A percentile compares a stretch with the other conserved stretches of the same genome.
Evolutionary conservation across 176 grass and related monocot genomes (phyloP).

Genomic region (Eleusine coracana): DNA sequence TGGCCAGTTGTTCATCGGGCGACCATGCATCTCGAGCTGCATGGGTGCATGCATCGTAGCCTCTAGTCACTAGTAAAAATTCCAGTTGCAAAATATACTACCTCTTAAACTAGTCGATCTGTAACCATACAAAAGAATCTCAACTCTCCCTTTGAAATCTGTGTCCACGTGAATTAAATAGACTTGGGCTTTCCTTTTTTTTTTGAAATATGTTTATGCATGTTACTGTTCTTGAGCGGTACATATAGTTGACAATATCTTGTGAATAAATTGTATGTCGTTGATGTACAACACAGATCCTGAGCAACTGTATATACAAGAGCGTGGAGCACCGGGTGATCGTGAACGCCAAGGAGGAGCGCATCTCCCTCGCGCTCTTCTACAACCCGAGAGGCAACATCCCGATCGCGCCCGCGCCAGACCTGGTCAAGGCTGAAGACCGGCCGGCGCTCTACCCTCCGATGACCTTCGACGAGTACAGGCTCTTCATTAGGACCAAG

Average conservation of each 20-base stretch:
- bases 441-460: slow-evolving; percentile 64
- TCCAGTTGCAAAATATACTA: not conserved
- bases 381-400: slow-evolving; percentile 77
- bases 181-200: not conserved
- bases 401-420: slow-evolving; percentile 50
- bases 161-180: not conserved
- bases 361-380: slow-evolving; percentile 84
- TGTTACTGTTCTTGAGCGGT: not conserved
- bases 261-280: not conserved
- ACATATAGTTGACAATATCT: not conserved
- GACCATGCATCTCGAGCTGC: not conserved
- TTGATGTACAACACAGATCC: slow-evolving; percentile 35
- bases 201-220: not conserved
- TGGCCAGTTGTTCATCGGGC: not conserved
- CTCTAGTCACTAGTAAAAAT: not conserved
- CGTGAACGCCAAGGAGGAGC: slow-evolving; percentile 62
- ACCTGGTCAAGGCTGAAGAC: slow-evolving; percentile 51
- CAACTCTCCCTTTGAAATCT: not conserved
- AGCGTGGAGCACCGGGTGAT: slow-evolving; percentile 85
- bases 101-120: not conserved
- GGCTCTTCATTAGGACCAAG: slow-evolving; percentile 62
- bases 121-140: not conserved
- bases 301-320: slow-evolving; percentile 73
- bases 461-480: slow-evolving; percentile 85
- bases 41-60: not conserved